phyloP scores from a whole-genome alignment of 768 basidiomycete species.

The Floccularia luteovirens region DNA sequence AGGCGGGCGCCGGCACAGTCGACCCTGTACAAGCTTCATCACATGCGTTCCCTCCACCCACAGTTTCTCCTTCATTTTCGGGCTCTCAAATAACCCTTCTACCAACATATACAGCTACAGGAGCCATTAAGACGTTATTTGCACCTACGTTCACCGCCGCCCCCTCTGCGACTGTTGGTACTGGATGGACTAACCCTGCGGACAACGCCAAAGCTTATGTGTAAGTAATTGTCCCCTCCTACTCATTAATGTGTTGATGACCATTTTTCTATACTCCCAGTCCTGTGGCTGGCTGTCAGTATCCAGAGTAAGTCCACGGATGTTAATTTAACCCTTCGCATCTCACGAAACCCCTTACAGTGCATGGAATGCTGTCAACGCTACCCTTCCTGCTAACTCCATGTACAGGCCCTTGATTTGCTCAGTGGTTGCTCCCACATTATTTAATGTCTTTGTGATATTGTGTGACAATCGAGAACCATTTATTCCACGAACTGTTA shows the following conservation, averaged over 20 bases:
- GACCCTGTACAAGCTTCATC: conserved; percentile 38
- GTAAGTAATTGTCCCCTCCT: conserved; percentile 16
- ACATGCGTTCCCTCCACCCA: conserved; percentile 59
- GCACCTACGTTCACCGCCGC: conserved; percentile 57
- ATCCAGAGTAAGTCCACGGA: conserved; percentile 38
- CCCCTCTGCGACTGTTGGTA: conserved; percentile 47
- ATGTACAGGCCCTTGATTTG: conserved; percentile 24
- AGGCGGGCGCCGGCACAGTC: conserved; percentile 55
- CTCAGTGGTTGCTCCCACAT: neutral
- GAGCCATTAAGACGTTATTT: conserved; percentile 51
- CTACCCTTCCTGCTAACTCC: conserved; percentile 36
- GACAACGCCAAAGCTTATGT: conserved; percentile 58
- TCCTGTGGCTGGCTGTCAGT: conserved; percentile 54
- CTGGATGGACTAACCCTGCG: conserved; percentile 67
- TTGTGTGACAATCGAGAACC: neutral
- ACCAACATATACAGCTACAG: conserved; percentile 71
- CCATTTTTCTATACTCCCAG: conserved; percentile 14
- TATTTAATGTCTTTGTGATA: neutral
- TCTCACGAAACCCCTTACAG: conserved; percentile 15
- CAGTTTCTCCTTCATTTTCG: conserved; percentile 43
- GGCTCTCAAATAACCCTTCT: conserved; percentile 45
- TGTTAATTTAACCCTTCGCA: conserved; percentile 2
- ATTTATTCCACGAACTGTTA: no score
- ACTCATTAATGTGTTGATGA: neutral
- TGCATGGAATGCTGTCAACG: conserved; percentile 52